Evolutionary conservation across 2,329 filamentous ascomycete species (phyloP), one percentile per base, ranked within the genome.

Genomic region (Colletotrichum sp.): DNA sequence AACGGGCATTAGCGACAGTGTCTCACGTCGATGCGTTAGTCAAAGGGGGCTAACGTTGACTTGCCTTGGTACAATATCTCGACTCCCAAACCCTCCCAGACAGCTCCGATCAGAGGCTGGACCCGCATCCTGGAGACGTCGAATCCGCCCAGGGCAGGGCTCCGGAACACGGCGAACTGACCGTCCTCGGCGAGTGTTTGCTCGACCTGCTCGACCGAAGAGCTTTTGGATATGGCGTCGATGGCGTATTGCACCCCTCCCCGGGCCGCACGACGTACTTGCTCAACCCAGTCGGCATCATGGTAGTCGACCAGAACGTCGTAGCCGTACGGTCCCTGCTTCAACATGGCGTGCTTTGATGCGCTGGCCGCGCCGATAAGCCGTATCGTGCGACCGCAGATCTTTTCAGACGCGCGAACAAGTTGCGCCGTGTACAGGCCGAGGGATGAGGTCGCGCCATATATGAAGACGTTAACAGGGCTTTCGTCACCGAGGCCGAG

Each of bases 21-120:
- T 30, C 59, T 52, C n/a, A 13, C 6, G 0, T 21, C 44, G 6
- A 28, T 18, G 10, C 24, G 1, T 2, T 9, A 30, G 9, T 2
- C 44, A 3, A 52, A 62, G 6, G 18, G 8, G 12, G 0, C 18
- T 7, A 8, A 24, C 6, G 6, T 4, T 4, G 2, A 59, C 55
- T 16, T 81, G 80, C 66, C 79, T 16, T 86, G 82, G 21, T 88
- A 88, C 12, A 82, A 78, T 13, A 87, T 78, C 24, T 87, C 83
- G 44, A 83, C 83, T 0, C 86, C 85, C 0, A 88, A 78, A 0
- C 83, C 86, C 66, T 87, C 84, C 86, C 85, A 88, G 0, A 87
- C 86, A 0, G 85, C 85, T 2, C 86, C 86, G 36, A 87, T 87
- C 1, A 83, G 72, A 0, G 85, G 83, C 24, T 87, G 82, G 2